Conservation (phyloP, 1,284 basidiomycete genomes). For the Porodaedalea pini region DNA sequence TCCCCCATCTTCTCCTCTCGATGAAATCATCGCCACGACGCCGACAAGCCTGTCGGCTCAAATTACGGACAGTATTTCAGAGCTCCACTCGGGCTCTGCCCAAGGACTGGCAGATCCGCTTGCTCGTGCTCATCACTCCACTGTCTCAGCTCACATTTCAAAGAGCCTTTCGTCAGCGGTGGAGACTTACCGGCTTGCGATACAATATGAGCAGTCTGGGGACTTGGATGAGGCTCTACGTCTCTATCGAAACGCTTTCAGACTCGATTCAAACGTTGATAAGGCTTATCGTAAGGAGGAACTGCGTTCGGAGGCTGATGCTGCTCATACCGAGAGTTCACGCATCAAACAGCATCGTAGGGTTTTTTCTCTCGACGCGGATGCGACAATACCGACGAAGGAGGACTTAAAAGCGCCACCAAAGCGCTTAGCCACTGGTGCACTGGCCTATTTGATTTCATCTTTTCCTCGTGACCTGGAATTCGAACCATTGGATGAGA, state of each 20-base stretch:
- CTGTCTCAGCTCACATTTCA: constrained; percentile 3
- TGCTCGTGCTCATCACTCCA: not conserved
- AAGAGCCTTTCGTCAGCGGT: constrained; percentile 42
- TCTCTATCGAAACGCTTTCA: constrained; percentile 78
- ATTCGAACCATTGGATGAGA: constrained; percentile 71
- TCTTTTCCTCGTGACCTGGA: constrained; percentile 46
- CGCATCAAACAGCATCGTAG: not conserved
- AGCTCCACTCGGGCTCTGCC: too few relatives aligned
- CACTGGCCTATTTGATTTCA: constrained; percentile 46
- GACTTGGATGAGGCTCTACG: constrained; percentile 70
- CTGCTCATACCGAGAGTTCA: not conserved
- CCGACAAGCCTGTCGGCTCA: too few relatives aligned
- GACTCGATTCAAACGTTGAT: constrained; percentile 68
- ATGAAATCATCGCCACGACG: too few relatives aligned
- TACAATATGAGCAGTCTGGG: constrained; percentile 69
- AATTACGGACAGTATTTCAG: too few relatives aligned
- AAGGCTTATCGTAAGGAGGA: constrained; percentile 57
- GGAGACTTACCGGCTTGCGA: constrained; percentile 64
- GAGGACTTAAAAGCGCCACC: not conserved
- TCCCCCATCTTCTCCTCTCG: not conserved
- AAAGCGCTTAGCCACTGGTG: constrained; percentile 32
- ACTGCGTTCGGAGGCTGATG: constrained; percentile 27
- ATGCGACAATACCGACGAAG: not conserved
- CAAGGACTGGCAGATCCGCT: too few relatives aligned
- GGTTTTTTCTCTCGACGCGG: not conserved